Base-by-base conservation (phyloP, 306 rosid genomes). In the Arachis stenosperma region DNA sequence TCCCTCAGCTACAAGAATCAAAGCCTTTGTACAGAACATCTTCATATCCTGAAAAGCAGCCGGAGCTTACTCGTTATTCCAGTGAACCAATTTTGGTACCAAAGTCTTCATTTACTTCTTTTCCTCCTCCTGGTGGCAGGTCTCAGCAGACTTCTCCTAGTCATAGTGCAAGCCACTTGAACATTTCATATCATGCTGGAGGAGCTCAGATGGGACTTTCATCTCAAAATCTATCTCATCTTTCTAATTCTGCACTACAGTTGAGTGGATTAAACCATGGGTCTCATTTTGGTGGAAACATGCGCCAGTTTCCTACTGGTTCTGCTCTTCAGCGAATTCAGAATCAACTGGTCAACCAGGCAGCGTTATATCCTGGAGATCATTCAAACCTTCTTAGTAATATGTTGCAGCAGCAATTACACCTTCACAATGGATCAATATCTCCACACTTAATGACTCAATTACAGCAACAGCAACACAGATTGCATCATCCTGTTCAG, bases 321-420 rank as follows among this genome's bases (percentile, higher is more conserved):
- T 83, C 89, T 65, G 67, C 86, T 56, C 84, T 74, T 80, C 86
- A 80, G 60, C 65, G 74, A 56, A 46, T 77, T 2, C 90, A 76
- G 43, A 86, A 69, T 65, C 88, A 67, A 62, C 76, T 85, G 86
- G 76, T 73, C 73, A 81, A 56, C 65, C 82, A 78, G 74, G 72
- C 81, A 69, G 90, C 79, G 57, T 42, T 73, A n/a, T 73, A 81
- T 84, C 56, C 88, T 47, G 87, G 92, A 50, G 90, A 84, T 78
- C 82, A 83, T 72, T 62, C 93, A 43, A 81, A 80, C 70, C 86
- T 92, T 64, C 69, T 87, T 6, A 90, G 80, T 80, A 84, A 81
- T 76, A 85, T 92, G 79, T 67, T 92, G 92, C 98, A 92, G 78
- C 98, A 89, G 65, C 96, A 90, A 68, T 83, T 90, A 51, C 85